Percentiles rank a stretch among this genome's conserved stretches.
Conservation (phyloP, 805 yeast species). For the Candida tallmaniae region DNA sequence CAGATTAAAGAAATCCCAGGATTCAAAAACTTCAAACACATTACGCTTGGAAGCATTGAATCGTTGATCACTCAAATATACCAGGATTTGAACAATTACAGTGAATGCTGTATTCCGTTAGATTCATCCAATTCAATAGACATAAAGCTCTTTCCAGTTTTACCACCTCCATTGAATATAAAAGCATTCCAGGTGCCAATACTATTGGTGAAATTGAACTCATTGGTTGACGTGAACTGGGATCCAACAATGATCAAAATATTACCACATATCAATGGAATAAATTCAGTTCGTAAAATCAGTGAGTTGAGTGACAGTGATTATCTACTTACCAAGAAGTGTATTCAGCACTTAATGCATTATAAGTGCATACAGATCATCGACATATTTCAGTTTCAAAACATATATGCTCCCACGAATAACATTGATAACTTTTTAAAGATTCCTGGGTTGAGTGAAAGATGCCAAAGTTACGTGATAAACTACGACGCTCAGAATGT, state of each 20-base stretch:
- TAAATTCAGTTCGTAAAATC: slow-evolving; percentile 75
- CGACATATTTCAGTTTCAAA: slow-evolving; percentile 86
- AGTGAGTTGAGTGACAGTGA: slow-evolving; percentile 80
- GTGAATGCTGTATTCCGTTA: slow-evolving; percentile 92
- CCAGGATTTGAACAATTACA: slow-evolving; percentile 90
- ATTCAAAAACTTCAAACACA: slow-evolving; percentile 28
- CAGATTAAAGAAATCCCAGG: slow-evolving; percentile 25
- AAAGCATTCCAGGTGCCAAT: slow-evolving; percentile 86
- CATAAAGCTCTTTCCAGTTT: slow-evolving; percentile 88
- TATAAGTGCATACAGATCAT: slow-evolving; percentile 79
- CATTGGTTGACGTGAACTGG: slow-evolving; percentile 86
- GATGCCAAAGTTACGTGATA: slow-evolving; percentile 81
- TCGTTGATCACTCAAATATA: slow-evolving; percentile 83
- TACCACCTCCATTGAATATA: slow-evolving; percentile 74
- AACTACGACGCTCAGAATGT: slow-evolving; percentile 16
- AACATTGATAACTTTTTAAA: slow-evolving; percentile 63
- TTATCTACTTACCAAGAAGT: slow-evolving; percentile 69
- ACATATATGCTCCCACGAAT: slow-evolving; percentile 86
- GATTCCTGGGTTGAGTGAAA: slow-evolving; percentile 61
- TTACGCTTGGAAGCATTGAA: slow-evolving; percentile 47
- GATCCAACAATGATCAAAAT: slow-evolving; percentile 94
- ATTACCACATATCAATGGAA: slow-evolving; percentile 81
- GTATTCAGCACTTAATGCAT: slow-evolving; percentile 87
- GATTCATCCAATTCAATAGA: slow-evolving; percentile 88
- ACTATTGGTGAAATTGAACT: slow-evolving; percentile 70